These are phyloP conservation scores for Colletotrichum sidae DNA, from an alignment of 2,329 filamentous ascomycete genomes.

Conservation along the genomic window DNA sequence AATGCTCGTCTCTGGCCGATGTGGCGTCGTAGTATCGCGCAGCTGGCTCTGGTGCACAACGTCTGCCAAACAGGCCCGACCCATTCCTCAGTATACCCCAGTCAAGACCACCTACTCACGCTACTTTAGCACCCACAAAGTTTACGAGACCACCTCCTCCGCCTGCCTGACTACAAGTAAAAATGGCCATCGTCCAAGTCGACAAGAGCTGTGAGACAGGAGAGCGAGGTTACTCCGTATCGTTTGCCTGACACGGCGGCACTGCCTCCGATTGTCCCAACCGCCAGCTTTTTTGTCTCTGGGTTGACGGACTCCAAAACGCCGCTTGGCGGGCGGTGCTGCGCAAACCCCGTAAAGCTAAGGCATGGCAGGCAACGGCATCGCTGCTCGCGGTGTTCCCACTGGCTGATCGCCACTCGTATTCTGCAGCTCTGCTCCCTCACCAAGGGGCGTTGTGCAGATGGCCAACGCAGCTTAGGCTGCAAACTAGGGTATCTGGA, in stretches of 20 bases:
- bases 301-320: neutral
- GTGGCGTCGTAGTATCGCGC: conserved; percentile 14
- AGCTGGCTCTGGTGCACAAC: neutral
- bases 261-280: conserved; percentile 18
- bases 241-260: conserved; percentile 10
- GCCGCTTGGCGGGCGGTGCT: conserved; percentile 11
- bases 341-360: neutral
- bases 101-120: no score
- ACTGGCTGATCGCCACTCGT: conserved; percentile 36
- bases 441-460: conserved; percentile 19
- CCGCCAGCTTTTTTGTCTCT: conserved; percentile 9
- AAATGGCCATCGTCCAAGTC: no score
- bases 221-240: neutral
- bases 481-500: conserved; percentile 21
- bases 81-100: conserved; percentile 4
- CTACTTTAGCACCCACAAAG: neutral
- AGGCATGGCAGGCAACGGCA: neutral
- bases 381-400: conserved; percentile 24
- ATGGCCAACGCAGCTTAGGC: conserved; percentile 27
- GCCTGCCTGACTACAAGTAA: neutral
- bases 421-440: conserved; percentile 30
- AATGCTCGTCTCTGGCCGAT: neutral
- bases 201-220: conserved; percentile 15
- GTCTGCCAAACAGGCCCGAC: conserved; percentile 20
- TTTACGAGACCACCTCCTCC: conserved; percentile 33